These are phyloP conservation scores for Talaromyces proteolyticus DNA, from an alignment of 495 filamentous ascomycete genomes.

Conservation along the genomic window DNA sequence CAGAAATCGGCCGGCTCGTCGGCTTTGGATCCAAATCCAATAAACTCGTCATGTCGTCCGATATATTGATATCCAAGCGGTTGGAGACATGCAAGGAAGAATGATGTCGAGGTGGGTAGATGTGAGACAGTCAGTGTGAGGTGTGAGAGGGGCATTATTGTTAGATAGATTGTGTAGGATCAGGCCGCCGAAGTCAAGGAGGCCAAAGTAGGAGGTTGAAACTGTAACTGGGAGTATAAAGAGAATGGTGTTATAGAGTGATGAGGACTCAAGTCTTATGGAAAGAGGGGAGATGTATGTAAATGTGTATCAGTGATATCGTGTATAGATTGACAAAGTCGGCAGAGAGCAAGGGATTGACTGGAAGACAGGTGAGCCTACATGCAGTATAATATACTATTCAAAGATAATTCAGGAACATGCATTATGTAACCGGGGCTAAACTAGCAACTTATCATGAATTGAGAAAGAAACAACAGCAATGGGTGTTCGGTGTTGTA, in stretches of 20 bases:
- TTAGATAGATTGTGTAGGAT: conserved; percentile 4
- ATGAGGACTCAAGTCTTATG: too few relatives aligned
- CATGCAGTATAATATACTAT: not conserved
- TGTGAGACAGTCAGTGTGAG: conserved; percentile 63
- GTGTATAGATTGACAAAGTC: too few relatives aligned
- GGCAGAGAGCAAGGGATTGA: too few relatives aligned
- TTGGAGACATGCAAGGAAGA: conserved; percentile 70
- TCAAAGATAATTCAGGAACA: not conserved
- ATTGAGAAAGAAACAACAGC: not conserved
- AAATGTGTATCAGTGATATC: too few relatives aligned
- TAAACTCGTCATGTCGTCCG: conserved; percentile 41
- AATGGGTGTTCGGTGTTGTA: not conserved
- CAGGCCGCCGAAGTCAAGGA: too few relatives aligned
- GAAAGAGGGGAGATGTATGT: too few relatives aligned
- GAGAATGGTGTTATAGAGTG: too few relatives aligned
- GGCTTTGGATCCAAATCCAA: conserved; percentile 50
- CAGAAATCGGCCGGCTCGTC: conserved; percentile 52
- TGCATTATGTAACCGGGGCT: not conserved
- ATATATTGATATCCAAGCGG: conserved; percentile 72
- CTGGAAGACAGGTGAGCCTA: not conserved
- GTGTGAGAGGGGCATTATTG: conserved; percentile 52
- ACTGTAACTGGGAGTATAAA: too few relatives aligned
- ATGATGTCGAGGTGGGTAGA: conserved; percentile 71
- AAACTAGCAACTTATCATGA: too few relatives aligned
- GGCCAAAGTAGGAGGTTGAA: too few relatives aligned